These are phyloP conservation scores for Aureobasidium sp. DNA, from an alignment of 2,329 filamentous ascomycete genomes.

Conservation along the genomic window DNA sequence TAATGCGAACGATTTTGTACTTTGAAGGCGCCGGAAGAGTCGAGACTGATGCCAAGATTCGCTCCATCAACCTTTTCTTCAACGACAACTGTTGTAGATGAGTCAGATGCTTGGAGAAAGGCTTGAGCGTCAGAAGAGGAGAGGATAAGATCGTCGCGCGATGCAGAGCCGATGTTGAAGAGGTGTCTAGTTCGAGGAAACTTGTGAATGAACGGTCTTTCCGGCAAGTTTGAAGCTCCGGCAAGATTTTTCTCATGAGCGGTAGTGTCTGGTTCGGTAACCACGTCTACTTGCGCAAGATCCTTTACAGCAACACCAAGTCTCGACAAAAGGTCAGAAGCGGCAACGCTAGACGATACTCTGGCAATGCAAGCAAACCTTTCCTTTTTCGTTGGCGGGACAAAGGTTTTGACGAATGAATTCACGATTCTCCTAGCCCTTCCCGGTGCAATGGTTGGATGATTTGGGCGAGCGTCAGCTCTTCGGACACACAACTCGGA, in stretches of 20 bases:
- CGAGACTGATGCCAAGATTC: constrained; percentile 12
- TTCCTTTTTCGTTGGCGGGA: not conserved
- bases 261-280: not conserved
- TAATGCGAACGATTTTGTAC: constrained; percentile 12
- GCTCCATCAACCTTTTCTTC: constrained; percentile 15
- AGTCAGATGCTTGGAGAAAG: not conserved
- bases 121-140: not conserved
- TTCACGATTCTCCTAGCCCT: constrained; percentile 5
- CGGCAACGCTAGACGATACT: constrained; percentile 3
- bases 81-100: not conserved
- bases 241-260: not conserved
- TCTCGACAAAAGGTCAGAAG: not conserved
- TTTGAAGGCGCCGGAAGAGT: not conserved
- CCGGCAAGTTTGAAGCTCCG: not conserved
- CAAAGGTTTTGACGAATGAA: constrained; percentile 6
- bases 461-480: constrained; percentile 8
- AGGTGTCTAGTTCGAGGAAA: constrained; percentile 13
- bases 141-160: constrained; percentile 9
- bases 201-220: constrained; percentile 6
- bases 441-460: constrained; percentile 11
- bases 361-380: constrained; percentile 8
- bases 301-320: not conserved
- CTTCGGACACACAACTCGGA: constrained; percentile 3
- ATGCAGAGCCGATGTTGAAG: constrained; percentile 11
- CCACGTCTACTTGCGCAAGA: not conserved